Conservation (phyloP, 2,329 filamentous ascomycete genomes). For the Calycina herbarum region DNA sequence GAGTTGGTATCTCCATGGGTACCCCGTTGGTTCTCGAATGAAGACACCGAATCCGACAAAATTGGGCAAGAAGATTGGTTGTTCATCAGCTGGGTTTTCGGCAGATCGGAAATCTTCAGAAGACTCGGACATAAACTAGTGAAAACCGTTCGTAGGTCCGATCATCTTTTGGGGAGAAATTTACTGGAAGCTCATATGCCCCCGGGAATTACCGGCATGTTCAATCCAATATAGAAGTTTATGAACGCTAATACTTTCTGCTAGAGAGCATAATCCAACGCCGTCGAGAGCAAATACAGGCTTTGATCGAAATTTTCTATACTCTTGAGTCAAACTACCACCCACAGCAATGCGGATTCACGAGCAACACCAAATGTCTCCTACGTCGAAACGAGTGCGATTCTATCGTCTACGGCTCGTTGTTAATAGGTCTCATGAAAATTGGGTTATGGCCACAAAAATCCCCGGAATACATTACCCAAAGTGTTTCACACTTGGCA, state of each 20-base stretch:
- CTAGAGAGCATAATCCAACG: conserved; percentile 4
- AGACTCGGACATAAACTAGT: neutral
- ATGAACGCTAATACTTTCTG: neutral
- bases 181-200: neutral
- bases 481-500: neutral
- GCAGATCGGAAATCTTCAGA: neutral
- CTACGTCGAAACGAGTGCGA: neutral
- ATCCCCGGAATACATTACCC: neutral
- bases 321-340: neutral
- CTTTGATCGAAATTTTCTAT: neutral
- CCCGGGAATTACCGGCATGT: neutral
- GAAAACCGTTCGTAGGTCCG: neutral
- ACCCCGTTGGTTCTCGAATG: neutral
- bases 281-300: neutral
- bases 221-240: neutral
- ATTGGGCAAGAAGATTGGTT: conserved; percentile 7
- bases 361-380: no score
- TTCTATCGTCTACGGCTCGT: neutral
- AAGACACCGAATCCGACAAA: neutral
- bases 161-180: neutral
- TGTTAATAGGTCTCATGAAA: neutral
- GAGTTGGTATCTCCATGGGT: neutral
- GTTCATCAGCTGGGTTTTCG: conserved; percentile 13
- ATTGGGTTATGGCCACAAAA: neutral
- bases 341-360: neutral